Base-by-base conservation (phyloP, 768 basidiomycete species). In the Tylopilus sp. region DNA sequence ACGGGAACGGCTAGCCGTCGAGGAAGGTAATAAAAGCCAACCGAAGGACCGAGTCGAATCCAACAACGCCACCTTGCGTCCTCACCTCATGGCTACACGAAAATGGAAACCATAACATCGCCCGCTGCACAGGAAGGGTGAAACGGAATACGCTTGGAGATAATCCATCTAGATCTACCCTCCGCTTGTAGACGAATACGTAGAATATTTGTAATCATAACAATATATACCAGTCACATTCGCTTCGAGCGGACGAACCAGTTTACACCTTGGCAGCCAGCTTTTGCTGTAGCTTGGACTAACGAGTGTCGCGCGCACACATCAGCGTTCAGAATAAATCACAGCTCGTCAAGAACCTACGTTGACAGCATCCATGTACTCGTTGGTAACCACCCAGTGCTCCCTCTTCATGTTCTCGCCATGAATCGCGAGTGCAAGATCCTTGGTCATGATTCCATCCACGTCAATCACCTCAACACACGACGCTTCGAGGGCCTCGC, bases 391-490 rank as follows among this genome's bases (percentile, higher is more conserved):
- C n/a, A 97, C 95, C 91, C 94, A 98, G 71, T 98, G 89, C 61
- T 94, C 92, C 61, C 95, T 79, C 76, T 86, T 83, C 90, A 95
- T 83, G 57, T 81, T 69, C 77, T 88, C 88, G 33, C 95, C 95
- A 62, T 98, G 86, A 65, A 98, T 97, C 2, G 92, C 86, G 21
- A 98, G 76, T 26, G 95, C 95, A 44, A 98, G 75, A 73, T 98
- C 95, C 80, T 98, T 97, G 52, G 94, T 97, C 95, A 98, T 98
- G 47, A 98, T 64, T 0, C 86, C 86, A 62, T 98, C 94, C 60
- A 78, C 65, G 66, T 97, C 91, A 57, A 98, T 97, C 15, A 90
- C 84, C 71, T 97, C 91, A 2, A 95, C 78, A 64, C 97, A 98
- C 18, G 91, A 83, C 13, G 70, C 77, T 75, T 99, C 97, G 36